Percentiles rank a stretch among this genome's conserved stretches.
Evolutionary conservation across 805 yeast genomes (phyloP).

Genomic region (Wickerhamomyces chambardii): DNA sequence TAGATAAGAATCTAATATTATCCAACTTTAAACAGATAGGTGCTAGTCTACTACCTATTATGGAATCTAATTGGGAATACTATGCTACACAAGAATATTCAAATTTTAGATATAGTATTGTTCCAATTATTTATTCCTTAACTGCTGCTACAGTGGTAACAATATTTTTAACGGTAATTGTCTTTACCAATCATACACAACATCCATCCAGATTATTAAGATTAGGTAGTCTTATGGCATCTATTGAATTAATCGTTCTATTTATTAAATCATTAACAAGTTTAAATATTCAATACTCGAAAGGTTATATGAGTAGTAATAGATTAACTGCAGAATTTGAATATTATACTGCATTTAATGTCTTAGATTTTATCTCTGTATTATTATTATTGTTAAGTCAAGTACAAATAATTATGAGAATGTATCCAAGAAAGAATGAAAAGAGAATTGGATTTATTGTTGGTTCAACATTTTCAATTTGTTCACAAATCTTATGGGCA

Average conservation of each 20-base stretch:
- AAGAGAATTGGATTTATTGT: slow-evolving; percentile 50
- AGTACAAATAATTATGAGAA: slow-evolving; percentile 60
- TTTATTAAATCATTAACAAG: slow-evolving; percentile 37
- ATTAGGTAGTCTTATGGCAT: slow-evolving; percentile 40
- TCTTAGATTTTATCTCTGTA: slow-evolving; percentile 50
- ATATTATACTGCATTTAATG: slow-evolving; percentile 34
- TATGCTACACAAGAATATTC: slow-evolving; percentile 31
- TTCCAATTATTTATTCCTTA: slow-evolving; percentile 52
- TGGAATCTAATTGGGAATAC: slow-evolving; percentile 37
- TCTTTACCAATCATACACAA: slow-evolving; percentile 55
- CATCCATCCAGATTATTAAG: slow-evolving; percentile 47
- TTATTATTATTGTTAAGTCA: slow-evolving; percentile 55
- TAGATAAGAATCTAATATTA: slow-evolving; percentile 22
- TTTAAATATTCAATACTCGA: slow-evolving; percentile 37
- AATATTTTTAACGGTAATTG: slow-evolving; percentile 51
- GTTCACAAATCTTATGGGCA: slow-evolving; percentile 65
- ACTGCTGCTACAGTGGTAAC: slow-evolving; percentile 60
- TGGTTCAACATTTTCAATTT: slow-evolving; percentile 43
- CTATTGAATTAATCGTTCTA: slow-evolving; percentile 43
- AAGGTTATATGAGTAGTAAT: slow-evolving; percentile 29
- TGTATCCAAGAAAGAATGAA: slow-evolving; percentile 61
- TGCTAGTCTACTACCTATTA: slow-evolving; percentile 29
- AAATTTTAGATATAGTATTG: slow-evolving; percentile 44
- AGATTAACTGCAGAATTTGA: slow-evolving; percentile 35
- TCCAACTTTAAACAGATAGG: slow-evolving; percentile 22